These are phyloP conservation scores for Fraxinus albicans DNA, from an alignment of 305 asterid genomes.

Conservation along the genomic window DNA sequence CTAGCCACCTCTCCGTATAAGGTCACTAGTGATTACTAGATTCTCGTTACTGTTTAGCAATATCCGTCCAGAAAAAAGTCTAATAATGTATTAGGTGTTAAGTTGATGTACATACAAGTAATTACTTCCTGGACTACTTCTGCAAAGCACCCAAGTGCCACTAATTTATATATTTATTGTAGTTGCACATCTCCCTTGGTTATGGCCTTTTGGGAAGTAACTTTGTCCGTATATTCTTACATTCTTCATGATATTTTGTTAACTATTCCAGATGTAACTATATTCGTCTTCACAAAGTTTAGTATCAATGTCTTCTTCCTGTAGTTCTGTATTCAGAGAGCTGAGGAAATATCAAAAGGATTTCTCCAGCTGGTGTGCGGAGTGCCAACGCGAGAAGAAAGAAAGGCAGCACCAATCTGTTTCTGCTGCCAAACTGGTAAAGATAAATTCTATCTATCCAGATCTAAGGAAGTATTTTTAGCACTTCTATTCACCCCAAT, in stretches of 20 bases:
- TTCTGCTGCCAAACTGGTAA: conserved; percentile 72
- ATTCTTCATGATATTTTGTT: background rate
- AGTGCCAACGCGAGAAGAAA: conserved; percentile 82
- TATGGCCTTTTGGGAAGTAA: background rate
- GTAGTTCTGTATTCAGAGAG: conserved; percentile 92
- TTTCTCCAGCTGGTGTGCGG: conserved; percentile 85
- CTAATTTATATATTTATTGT: background rate
- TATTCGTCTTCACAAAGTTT: background rate
- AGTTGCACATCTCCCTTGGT: background rate
- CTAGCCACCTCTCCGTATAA: background rate
- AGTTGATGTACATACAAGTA: background rate
- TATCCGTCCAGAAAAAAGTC: background rate
- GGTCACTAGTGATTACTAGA: background rate
- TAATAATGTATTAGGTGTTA: background rate
- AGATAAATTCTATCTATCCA: background rate
- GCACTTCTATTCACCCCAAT: background rate
- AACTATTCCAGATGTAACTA: background rate
- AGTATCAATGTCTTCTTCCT: conserved; percentile 16
- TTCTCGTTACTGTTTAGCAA: background rate
- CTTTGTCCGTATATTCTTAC: background rate
- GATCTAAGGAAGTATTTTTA: background rate
- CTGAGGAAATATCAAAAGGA: conserved; percentile 83
- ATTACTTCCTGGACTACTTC: background rate
- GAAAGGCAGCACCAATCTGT: conserved; percentile 69
- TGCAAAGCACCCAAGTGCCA: background rate